Percentiles rank a stretch among this genome's conserved stretches.
phyloP scores from a whole-genome alignment of 257 asterid species.

The Gentiana macrophylla region DNA sequence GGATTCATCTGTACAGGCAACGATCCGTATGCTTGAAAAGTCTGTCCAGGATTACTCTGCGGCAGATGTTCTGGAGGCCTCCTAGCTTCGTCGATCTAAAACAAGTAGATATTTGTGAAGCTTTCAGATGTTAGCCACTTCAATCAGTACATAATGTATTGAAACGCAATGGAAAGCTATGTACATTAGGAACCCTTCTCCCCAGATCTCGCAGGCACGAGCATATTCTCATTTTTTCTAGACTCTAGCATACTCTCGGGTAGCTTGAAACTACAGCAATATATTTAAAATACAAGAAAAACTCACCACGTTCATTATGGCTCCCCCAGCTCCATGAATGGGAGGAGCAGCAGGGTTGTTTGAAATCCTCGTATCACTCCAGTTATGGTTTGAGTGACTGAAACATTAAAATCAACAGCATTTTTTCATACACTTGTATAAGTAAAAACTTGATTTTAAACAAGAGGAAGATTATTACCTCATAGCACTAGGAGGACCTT shows the following conservation, averaged over 20 bases:
- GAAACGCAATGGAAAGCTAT: no score
- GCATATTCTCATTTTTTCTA: no score
- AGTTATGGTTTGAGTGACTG: constrained; percentile 34
- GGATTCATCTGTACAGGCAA: constrained; percentile 24
- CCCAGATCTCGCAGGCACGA: no score
- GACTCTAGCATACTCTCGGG: no score
- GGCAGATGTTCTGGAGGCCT: no score
- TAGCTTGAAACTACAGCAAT: no score
- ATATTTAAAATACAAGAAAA: background rate
- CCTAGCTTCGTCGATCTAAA: constrained; percentile 38
- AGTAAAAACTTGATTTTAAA: background rate
- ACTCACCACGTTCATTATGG: constrained; percentile 44
- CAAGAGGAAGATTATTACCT: constrained; percentile 33
- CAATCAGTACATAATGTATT: no score
- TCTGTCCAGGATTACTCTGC: background rate
- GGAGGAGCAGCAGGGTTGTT: constrained; percentile 20
- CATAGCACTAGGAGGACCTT: constrained; percentile 34
- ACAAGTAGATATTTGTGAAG: constrained; percentile 6
- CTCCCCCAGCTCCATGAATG: constrained; percentile 32
- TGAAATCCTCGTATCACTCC: constrained; percentile 27
- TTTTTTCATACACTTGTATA: background rate
- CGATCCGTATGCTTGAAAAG: constrained; percentile 26
- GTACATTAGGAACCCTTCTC: no score
- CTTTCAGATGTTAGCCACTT: background rate
- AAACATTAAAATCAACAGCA: constrained; percentile 3